Percentiles rank a stretch among this genome's conserved stretches.
These are phyloP conservation scores for Aspergillus brunneoviolaceus DNA, from an alignment of 2,329 filamentous ascomycete species.

Conservation along the genomic window DNA sequence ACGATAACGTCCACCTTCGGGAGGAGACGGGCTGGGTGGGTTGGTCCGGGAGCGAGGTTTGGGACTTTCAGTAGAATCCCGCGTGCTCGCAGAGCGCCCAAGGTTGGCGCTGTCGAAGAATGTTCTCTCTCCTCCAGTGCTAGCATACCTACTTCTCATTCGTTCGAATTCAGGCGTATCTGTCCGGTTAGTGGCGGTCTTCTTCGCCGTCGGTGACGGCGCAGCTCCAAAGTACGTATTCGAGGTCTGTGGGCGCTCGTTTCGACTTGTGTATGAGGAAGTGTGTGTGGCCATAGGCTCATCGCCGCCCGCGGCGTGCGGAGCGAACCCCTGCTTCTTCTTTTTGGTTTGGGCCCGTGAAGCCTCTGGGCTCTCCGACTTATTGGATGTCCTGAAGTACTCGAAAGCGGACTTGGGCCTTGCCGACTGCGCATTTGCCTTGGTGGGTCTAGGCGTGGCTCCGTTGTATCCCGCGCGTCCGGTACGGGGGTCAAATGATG, in stretches of 20 bases:
- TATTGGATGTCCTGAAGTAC: conserved; percentile 33
- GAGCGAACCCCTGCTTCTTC: conserved; percentile 58
- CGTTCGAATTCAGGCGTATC: conserved; percentile 50
- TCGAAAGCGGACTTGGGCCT: conserved; percentile 44
- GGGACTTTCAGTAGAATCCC: conserved; percentile 47
- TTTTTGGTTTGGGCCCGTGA: conserved; percentile 46
- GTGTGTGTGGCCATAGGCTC: conserved; percentile 57
- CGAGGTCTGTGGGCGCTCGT: conserved; percentile 34
- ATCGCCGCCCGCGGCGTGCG: conserved; percentile 59
- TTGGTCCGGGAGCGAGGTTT: conserved; percentile 36
- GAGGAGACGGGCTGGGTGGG: conserved; percentile 34
- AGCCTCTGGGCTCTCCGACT: conserved; percentile 34
- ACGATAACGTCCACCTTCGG: conserved; percentile 37
- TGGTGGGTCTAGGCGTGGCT: conserved; percentile 23
- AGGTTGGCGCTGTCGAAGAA: conserved; percentile 54
- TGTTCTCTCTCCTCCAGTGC: conserved; percentile 56
- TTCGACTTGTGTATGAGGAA: conserved; percentile 48
- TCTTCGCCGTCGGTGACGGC: conserved; percentile 43
- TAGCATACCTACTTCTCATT: conserved; percentile 55
- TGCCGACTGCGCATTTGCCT: conserved; percentile 24
- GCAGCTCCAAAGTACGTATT: conserved; percentile 39
- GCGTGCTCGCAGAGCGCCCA: conserved; percentile 54
- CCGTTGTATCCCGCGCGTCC: conserved; percentile 27
- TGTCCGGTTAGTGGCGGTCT: conserved; percentile 31
- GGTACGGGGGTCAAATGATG: conserved; percentile 42